These are phyloP conservation scores for Aspergillus steynii DNA, from an alignment of 495 filamentous ascomycete species.

Conservation along the genomic window DNA sequence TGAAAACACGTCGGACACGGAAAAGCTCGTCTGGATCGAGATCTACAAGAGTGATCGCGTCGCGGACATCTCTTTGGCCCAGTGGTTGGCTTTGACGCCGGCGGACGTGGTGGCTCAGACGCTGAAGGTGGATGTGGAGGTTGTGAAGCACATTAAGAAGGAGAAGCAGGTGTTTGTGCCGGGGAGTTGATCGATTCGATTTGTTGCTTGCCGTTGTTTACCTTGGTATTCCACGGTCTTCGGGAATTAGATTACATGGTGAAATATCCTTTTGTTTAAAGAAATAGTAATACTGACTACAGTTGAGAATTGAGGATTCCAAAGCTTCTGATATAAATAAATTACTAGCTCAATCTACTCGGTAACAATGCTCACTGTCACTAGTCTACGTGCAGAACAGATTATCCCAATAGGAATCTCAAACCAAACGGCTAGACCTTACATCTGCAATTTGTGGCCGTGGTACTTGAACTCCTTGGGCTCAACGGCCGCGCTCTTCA, in stretches of 20 bases:
- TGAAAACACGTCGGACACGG: constrained; percentile 61
- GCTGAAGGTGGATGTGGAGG: constrained; percentile 56
- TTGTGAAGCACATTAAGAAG: constrained; percentile 60
- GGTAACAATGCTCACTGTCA: too few relatives aligned
- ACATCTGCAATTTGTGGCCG: constrained; percentile 21
- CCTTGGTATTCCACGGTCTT: too few relatives aligned
- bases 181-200: not conserved
- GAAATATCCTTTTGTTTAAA: too few relatives aligned
- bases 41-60: constrained; percentile 66
- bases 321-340: too few relatives aligned
- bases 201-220: too few relatives aligned
- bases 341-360: too few relatives aligned
- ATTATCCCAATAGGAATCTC: not conserved
- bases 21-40: constrained; percentile 65
- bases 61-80: constrained; percentile 59
- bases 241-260: too few relatives aligned
- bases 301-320: too few relatives aligned
- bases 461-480: constrained; percentile 20
- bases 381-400: too few relatives aligned
- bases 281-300: too few relatives aligned
- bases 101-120: constrained; percentile 58
- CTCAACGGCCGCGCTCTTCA: constrained; percentile 3
- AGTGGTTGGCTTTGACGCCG: constrained; percentile 66
- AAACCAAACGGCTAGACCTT: not conserved
- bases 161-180: constrained; percentile 58